Evolutionary conservation across 2,329 filamentous ascomycete species (phyloP).

Genomic region (Mariannaea sp.): DNA sequence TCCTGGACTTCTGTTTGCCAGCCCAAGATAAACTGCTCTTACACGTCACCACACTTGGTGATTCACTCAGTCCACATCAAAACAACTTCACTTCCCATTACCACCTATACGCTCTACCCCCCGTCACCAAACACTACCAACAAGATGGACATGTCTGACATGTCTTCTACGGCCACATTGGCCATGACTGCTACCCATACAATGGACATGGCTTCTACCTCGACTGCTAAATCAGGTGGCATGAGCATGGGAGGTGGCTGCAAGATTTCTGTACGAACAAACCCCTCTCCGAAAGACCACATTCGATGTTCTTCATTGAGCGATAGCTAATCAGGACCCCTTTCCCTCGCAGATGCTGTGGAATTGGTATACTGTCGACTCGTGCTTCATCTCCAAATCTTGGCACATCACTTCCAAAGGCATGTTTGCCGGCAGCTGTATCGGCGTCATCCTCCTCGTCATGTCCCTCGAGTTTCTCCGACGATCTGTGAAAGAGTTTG

Average conservation of each 20-base stretch:
- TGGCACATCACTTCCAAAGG: slow-evolving; percentile 73
- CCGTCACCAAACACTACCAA: background rate
- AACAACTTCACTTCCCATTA: background rate
- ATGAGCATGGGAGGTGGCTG: slow-evolving; percentile 38
- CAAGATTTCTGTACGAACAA: slow-evolving; percentile 47
- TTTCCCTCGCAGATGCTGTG: slow-evolving; percentile 67
- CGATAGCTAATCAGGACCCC: slow-evolving; percentile 5
- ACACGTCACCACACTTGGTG: too few species aligned
- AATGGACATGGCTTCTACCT: slow-evolving; percentile 30
- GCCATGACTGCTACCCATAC: slow-evolving; percentile 23
- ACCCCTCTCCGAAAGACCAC: too few species aligned
- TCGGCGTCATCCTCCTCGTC: slow-evolving; percentile 77
- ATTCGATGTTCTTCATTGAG: too few species aligned
- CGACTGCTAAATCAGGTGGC: slow-evolving; percentile 6
- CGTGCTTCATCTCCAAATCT: slow-evolving; percentile 69
- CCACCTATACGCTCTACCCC: background rate
- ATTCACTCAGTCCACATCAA: background rate
- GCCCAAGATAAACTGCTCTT: too few species aligned
- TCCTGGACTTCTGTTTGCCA: too few species aligned
- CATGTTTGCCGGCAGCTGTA: slow-evolving; percentile 81
- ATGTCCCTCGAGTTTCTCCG: slow-evolving; percentile 74
- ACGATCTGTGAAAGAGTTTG: slow-evolving; percentile 72
- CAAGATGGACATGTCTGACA: slow-evolving; percentile 1
- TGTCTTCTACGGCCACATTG: slow-evolving; percentile 19
- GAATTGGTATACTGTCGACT: slow-evolving; percentile 76